Conservation (phyloP, 768 basidiomycete genomes). For the Fibroporia radiculosa region DNA sequence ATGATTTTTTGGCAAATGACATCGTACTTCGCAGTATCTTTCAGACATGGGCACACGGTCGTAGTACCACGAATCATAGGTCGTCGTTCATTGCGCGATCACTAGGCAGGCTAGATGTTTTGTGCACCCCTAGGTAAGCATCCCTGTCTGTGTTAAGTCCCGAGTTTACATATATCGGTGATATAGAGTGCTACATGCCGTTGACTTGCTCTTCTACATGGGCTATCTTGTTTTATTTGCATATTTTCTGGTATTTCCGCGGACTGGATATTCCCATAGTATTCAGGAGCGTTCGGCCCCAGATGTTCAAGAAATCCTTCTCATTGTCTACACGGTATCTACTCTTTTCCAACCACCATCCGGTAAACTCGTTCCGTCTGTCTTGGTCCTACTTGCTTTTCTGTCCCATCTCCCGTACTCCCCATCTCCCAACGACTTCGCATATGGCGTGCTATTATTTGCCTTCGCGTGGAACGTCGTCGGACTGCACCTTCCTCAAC, state of each 20-base stretch:
- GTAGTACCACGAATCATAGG: background rate
- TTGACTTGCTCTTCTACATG: conserved; percentile 33
- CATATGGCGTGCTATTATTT: conserved; percentile 36
- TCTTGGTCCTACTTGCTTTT: conserved; percentile 35
- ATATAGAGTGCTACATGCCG: conserved; percentile 34
- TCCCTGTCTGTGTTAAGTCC: background rate
- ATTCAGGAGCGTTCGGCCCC: conserved; percentile 11
- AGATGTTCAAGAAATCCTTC: conserved; percentile 28
- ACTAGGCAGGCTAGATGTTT: conserved; percentile 26
- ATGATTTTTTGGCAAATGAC: conserved; percentile 32
- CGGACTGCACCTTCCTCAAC: conserved; percentile 36
- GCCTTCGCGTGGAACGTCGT: conserved; percentile 34
- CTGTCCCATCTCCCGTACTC: conserved; percentile 32
- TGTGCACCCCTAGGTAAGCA: conserved; percentile 40
- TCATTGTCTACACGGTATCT: conserved; percentile 33
- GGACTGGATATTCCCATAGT: background rate
- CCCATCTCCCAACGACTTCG: conserved; percentile 31
- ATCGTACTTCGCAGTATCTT: conserved; percentile 31
- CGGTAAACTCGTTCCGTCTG: conserved; percentile 25
- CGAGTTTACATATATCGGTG: background rate
- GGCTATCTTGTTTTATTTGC: conserved; percentile 35
- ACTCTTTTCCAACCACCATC: conserved; percentile 28
- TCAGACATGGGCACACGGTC: conserved; percentile 35
- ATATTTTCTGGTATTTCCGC: conserved; percentile 14
- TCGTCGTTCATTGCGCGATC: conserved; percentile 5